Base-by-base conservation (phyloP, 148 eudicot genomes). In the Amaranthus cruentus region DNA sequence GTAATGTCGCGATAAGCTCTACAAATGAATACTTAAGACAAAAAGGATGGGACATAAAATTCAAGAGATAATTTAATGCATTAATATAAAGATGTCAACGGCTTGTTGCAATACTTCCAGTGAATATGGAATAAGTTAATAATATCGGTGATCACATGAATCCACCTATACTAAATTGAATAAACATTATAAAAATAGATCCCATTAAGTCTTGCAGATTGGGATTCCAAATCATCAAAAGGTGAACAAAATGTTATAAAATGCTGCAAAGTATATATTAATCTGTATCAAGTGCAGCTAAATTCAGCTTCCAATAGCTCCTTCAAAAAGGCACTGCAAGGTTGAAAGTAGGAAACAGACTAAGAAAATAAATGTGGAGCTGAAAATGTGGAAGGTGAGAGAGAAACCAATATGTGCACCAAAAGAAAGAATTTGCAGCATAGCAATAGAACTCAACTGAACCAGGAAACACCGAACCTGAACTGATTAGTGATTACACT, bases 331-430 rank as follows among this genome's bases (percentile, higher is more conserved):
- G 64, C 61, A 66, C 18, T 15, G 55, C 56, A 50, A 69, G 74
- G 12, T 62, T 13, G 38, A 11, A 69, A 53, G 38, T 66, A 74
- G 51, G 47, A 11, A 70, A 28, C 38, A 64, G 70, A 73, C 70
- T 54, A 18, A 14, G 57, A 66, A 72, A 28, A 28, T 0, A 28
- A 28, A 28, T 28, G 38, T 28, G 38, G 38, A 28, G 38, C 38
- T 28, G 60, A 47, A 28, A 9, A 49, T 58, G 64, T 83, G 85
- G 83, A 76, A 73, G 73, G 51, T 77, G 85, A 83, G 80, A 69
- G 65, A 73, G 85, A 76, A 76, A 68, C 83, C 85, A 83, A 76
- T 77, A 73, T 18, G 4, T n/a, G 5, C 38, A 63, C 61, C 71
- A 70, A 57, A 56, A 70, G 78, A 71, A 64, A 56, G 56, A 74